Percentiles rank a stretch among this genome's conserved stretches.
These are phyloP conservation scores for Isoetes engelmannii DNA, from an alignment of 83 land plant species.

Conservation along the genomic window DNA sequence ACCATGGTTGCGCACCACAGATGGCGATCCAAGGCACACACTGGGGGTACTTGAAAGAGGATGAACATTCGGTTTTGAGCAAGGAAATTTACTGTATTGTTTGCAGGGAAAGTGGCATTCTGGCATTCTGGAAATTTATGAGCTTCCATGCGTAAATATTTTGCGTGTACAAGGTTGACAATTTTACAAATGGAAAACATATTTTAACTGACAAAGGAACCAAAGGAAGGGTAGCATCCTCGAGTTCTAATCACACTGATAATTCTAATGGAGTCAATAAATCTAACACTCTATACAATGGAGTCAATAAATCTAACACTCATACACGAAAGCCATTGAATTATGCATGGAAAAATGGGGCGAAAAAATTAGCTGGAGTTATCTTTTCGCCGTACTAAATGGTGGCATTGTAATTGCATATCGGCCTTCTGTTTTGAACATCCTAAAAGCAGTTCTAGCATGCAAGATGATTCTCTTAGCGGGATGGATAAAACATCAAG, in stretches of 20 bases:
- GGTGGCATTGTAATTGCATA: constrained; percentile 91
- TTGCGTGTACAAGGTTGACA: constrained; percentile 71
- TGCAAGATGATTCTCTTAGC: constrained; percentile 24
- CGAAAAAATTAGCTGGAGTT: constrained; percentile 68
- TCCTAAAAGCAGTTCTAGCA: constrained; percentile 40
- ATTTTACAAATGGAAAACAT: constrained; percentile 66
- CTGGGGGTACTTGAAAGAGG: constrained; percentile 54
- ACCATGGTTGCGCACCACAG: constrained; percentile 84
- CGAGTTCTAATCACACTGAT: not conserved
- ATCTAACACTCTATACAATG: constrained; percentile 13
- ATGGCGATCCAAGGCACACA: constrained; percentile 86
- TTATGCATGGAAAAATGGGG: constrained; percentile 88
- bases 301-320: no score
- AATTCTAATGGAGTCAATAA: constrained; percentile 5
- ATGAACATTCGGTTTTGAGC: constrained; percentile 52
- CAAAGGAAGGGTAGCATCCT: constrained; percentile 5
- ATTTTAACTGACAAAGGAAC: constrained; percentile 58
- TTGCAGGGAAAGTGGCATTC: constrained; percentile 71
- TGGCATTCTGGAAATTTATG: constrained; percentile 80
- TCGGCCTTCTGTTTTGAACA: constrained; percentile 84
- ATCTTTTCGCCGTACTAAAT: constrained; percentile 63
- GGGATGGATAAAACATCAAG: no score
- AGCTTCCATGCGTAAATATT: constrained; percentile 77
- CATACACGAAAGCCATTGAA: constrained; percentile 62
- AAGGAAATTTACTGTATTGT: constrained; percentile 82